phyloP scores from a whole-genome alignment of 768 basidiomycete species.

The Tylopilus sp. region DNA sequence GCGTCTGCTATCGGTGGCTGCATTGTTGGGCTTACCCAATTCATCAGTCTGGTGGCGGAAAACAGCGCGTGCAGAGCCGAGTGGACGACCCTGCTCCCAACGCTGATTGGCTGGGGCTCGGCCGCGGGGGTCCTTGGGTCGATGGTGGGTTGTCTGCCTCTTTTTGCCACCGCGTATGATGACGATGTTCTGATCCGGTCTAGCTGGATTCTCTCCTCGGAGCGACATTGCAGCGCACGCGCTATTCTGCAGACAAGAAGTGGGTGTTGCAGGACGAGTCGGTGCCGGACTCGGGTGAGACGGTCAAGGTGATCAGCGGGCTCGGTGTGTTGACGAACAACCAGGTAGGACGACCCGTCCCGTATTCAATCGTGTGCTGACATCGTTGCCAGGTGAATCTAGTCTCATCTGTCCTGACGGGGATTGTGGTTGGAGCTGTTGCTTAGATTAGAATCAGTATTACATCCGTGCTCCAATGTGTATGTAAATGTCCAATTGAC shows the following conservation, averaged over 20 bases:
- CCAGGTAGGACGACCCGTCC: conserved; percentile 47
- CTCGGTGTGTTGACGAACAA: conserved; percentile 76
- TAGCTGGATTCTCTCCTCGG: conserved; percentile 86
- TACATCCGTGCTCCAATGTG: conserved; percentile 16
- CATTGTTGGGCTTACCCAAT: conserved; percentile 64
- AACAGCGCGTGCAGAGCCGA: conserved; percentile 48
- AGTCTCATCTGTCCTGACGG: conserved; percentile 40
- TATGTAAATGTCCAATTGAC: background rate
- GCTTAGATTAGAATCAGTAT: conserved; percentile 25
- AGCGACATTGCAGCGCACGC: conserved; percentile 79
- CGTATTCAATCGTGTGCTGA: conserved; percentile 1
- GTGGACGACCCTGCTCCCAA: conserved; percentile 36
- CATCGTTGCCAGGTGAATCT: conserved; percentile 38
- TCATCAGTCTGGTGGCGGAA: conserved; percentile 55
- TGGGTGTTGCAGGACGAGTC: conserved; percentile 60
- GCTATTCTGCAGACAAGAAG: conserved; percentile 60
- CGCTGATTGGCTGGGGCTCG: conserved; percentile 57
- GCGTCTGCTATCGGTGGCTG: conserved; percentile 72
- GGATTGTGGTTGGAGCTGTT: conserved; percentile 33
- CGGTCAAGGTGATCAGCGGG: conserved; percentile 60
- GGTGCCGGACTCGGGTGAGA: conserved; percentile 34
- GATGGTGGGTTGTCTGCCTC: conserved; percentile 44
- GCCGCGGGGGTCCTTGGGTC: conserved; percentile 77
- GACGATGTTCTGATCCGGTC: background rate
- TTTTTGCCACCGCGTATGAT: background rate